Base-by-base conservation (phyloP, 108 stramenopile genomes). In the Seminavis robusta region DNA sequence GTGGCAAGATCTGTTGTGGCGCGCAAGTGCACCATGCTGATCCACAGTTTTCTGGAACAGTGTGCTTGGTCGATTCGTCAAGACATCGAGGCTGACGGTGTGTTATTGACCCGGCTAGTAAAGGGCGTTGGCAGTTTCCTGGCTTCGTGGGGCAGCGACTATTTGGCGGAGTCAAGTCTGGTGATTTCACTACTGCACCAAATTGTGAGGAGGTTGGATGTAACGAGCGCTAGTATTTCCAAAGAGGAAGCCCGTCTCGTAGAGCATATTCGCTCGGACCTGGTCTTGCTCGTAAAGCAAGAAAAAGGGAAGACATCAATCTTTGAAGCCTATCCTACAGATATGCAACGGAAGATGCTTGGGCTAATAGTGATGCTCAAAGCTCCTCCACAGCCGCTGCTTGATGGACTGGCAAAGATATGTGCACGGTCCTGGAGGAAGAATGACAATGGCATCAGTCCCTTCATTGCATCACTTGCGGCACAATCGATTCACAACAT, bases 321-420 rank as follows among this genome's bases (percentile, higher is more conserved):
- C 16, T 78, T 88, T 63, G 83, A 88, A 65, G 32, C 25, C 31
- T 71, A 80, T 47, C 61, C 87, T 10, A 46, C 48, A 20, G 32
- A 46, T 7, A 56, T 76, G 1, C 83, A 85, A 63, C 67, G 78
- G 50, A 29, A 67, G 32, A 40, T 59, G 9, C 40, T 85, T 24
- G 75, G 78, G 20, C 69, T 88, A 19, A 33, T 81, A 13, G 73
- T 65, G 2, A 39, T 82, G 25, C 34, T 88, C 24, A 52, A 61
- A 41, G 46, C 45, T 40, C 87, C 87, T 0, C 61, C 56, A 2
- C 52, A 55, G 41, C 37, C 41, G 5, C 50, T 61, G 33, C 30
- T 77, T 0, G 63, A 50, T 19, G 52, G 50, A 17, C 33, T 88
- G 24, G 61, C 69, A 23, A 48, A 47, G 7, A 69, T 79, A 43